phyloP scores from a whole-genome alignment of 495 filamentous ascomycete genomes.

The Aspergillus bridgeri region DNA sequence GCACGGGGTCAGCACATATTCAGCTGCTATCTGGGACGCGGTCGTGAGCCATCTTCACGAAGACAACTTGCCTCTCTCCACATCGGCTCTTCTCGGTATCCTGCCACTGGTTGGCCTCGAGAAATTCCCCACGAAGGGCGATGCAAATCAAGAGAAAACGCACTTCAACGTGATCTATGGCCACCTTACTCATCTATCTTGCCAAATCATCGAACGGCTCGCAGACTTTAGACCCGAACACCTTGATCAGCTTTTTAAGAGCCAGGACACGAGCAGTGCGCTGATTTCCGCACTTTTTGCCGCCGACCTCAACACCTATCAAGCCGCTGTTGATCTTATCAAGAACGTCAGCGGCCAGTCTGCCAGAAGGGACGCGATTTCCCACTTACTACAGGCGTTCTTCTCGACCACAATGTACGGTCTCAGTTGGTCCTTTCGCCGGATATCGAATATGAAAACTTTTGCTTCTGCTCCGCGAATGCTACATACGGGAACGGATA shows the following conservation, averaged over 20 bases:
- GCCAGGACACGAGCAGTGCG: slow-evolving; percentile 58
- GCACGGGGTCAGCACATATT: slow-evolving; percentile 61
- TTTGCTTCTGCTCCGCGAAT: slow-evolving; percentile 67
- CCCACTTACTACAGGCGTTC: slow-evolving; percentile 60
- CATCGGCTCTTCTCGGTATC: slow-evolving; percentile 66
- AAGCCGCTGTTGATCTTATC: slow-evolving; percentile 72
- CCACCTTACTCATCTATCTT: slow-evolving; percentile 64
- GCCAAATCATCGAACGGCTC: slow-evolving; percentile 69
- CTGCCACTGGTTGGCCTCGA: slow-evolving; percentile 67
- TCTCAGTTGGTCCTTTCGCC: slow-evolving; percentile 57
- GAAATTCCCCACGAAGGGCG: slow-evolving; percentile 56
- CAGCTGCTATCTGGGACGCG: slow-evolving; percentile 69
- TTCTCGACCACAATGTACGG: slow-evolving; percentile 60
- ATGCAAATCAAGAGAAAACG: slow-evolving; percentile 49
- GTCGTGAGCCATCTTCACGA: slow-evolving; percentile 65
- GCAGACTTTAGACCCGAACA: slow-evolving; percentile 65
- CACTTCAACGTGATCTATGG: slow-evolving; percentile 74
- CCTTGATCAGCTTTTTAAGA: slow-evolving; percentile 61
- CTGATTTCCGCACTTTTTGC: slow-evolving; percentile 67
- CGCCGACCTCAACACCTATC: slow-evolving; percentile 64
- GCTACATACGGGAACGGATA: slow-evolving; percentile 68
- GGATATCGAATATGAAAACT: slow-evolving; percentile 53
- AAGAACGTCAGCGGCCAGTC: slow-evolving; percentile 72
- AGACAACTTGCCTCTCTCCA: slow-evolving; percentile 62
- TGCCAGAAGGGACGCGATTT: slow-evolving; percentile 69